Conservation (phyloP, 441 rosid species). For the Dalechampia spathulata region DNA sequence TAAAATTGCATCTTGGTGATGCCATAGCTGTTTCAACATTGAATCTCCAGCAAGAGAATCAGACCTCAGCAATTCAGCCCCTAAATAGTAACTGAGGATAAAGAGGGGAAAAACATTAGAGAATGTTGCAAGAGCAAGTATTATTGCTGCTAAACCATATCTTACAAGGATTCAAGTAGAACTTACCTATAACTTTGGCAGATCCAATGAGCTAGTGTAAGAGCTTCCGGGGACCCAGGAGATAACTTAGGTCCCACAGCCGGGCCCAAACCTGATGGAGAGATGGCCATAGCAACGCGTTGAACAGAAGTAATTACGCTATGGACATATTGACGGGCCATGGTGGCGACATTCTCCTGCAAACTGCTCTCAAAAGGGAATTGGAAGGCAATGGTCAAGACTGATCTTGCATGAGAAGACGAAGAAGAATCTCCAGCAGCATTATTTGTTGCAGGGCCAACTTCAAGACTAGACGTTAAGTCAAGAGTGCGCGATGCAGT, state of each 20-base stretch:
- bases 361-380: conserved; percentile 84
- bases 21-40: conserved; percentile 69
- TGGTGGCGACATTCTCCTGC: conserved; percentile 85
- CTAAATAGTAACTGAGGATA: conserved; percentile 46
- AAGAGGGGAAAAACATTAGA: neutral
- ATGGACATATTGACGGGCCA: conserved; percentile 92
- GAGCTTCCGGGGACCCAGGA: conserved; percentile 85
- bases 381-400: conserved; percentile 96
- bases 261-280: conserved; percentile 73
- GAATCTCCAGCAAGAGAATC: conserved; percentile 51
- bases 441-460: conserved; percentile 51
- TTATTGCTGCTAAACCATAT: neutral
- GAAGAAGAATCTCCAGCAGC: conserved; percentile 47
- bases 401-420: conserved; percentile 52
- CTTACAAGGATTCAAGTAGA: neutral
- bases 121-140: conserved; percentile 2
- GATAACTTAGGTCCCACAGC: conserved; percentile 55
- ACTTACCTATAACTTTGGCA: conserved; percentile 71
- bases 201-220: conserved; percentile 82
- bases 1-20: conserved; percentile 74
- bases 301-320: conserved; percentile 95
- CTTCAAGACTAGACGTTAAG: conserved; percentile 91
- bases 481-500: conserved; percentile 70
- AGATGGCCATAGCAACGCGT: conserved; percentile 92
- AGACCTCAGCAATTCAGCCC: conserved; percentile 55